These are phyloP conservation scores for Canavalia gladiata DNA, from an alignment of 306 rosid species.

Conservation along the genomic window DNA sequence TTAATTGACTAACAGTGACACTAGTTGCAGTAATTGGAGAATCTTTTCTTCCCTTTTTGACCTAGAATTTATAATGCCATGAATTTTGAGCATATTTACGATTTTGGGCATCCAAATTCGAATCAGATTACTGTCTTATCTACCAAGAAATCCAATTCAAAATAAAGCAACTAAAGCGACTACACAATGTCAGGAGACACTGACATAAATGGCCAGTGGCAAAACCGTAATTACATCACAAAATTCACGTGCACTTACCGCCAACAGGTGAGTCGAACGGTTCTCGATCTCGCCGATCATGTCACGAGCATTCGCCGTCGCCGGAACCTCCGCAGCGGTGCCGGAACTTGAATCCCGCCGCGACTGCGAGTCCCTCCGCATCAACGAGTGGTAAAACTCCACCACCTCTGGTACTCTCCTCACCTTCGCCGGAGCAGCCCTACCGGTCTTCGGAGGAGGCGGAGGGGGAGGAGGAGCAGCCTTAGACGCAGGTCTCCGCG, in stretches of 20 bases:
- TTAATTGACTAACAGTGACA: neutral
- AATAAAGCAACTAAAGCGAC: slow-evolving; percentile 55
- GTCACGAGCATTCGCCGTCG: slow-evolving; percentile 84
- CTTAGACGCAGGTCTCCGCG: slow-evolving; percentile 46
- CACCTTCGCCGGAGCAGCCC: slow-evolving; percentile 67
- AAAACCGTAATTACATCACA: slow-evolving; percentile 50
- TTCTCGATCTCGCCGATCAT: slow-evolving; percentile 99
- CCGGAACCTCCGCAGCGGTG: slow-evolving; percentile 56
- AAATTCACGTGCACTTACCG: slow-evolving; percentile 71
- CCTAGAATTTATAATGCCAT: slow-evolving; percentile 41
- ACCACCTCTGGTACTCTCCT: slow-evolving; percentile 93
- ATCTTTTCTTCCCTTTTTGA: slow-evolving; percentile 29
- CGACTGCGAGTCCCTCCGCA: slow-evolving; percentile 83
- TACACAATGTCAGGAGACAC: slow-evolving; percentile 52
- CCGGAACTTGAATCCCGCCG: slow-evolving; percentile 68
- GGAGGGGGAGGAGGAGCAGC: slow-evolving; percentile 81
- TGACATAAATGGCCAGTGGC: slow-evolving; percentile 62
- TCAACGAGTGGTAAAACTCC: slow-evolving; percentile 94
- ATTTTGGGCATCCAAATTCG: slow-evolving; percentile 36
- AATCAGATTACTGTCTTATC: slow-evolving; percentile 68
- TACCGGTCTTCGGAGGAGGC: slow-evolving; percentile 66
- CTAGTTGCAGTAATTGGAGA: slow-evolving; percentile 36
- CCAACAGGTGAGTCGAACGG: slow-evolving; percentile 89
- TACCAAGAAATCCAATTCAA: slow-evolving; percentile 53
- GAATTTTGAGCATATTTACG: slow-evolving; percentile 48